Evolutionary conservation across 2,329 filamentous ascomycete genomes (phyloP).

Genomic region (Cercospora brassicicola): DNA sequence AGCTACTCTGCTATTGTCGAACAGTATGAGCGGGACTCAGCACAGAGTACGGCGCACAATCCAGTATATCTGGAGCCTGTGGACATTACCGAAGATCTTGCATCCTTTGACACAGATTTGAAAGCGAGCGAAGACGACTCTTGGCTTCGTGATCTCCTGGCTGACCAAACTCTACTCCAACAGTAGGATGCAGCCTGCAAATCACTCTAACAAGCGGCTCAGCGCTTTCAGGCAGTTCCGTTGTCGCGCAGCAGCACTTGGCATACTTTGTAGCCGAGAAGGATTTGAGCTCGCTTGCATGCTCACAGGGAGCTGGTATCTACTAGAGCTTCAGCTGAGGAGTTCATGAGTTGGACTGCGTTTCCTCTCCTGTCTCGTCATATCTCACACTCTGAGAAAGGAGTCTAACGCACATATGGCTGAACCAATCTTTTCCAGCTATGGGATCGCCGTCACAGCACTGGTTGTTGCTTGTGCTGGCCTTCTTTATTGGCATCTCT

Average conservation of each 20-base stretch:
- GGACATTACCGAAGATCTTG: not conserved
- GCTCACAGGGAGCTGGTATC: not conserved
- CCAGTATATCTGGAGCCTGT: conserved; percentile 1
- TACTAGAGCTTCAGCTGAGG: not conserved
- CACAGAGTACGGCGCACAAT: not conserved
- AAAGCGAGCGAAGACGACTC: not conserved
- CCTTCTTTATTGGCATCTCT: not conserved
- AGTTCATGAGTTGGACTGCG: not conserved
- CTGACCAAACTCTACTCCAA: not conserved
- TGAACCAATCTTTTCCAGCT: not conserved
- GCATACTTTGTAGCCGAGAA: not conserved
- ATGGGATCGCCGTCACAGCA: not conserved
- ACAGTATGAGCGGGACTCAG: conserved; percentile 2
- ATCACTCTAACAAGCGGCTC: not conserved
- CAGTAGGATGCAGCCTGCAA: not conserved
- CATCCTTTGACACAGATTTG: not conserved
- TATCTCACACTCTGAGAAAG: not conserved
- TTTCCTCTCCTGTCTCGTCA: not conserved
- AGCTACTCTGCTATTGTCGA: conserved; percentile 10
- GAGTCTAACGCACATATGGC: not conserved
- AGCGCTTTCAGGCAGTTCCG: not conserved
- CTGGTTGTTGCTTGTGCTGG: not conserved
- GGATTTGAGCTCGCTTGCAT: not conserved
- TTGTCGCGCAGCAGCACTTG: not conserved
- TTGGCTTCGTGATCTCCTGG: not conserved